Base-by-base conservation (phyloP, 2,329 filamentous ascomycete genomes). In the Claviceps sp. region DNA sequence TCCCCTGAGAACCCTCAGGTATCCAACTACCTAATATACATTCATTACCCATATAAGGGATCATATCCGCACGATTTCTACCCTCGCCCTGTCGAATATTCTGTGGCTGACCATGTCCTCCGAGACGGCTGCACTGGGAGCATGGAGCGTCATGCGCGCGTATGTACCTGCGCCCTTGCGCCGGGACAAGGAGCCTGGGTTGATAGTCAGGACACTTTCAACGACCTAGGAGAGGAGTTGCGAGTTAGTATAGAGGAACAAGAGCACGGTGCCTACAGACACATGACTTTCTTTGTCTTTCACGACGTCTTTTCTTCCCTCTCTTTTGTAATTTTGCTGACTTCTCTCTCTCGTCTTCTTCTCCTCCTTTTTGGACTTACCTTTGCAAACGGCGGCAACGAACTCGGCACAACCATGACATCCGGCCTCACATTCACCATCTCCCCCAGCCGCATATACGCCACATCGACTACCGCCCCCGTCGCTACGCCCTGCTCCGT, bases 391-490 rank as follows among this genome's bases (percentile, higher is more conserved):
- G 89, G 85, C 24, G 86, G 86, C 59, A 97, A 68, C 47, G 85
- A 78, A 62, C 88, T 95, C 1, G 93, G 91, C 47, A 86, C 73
- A 47, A 97, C 74, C 61, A 97, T 69, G 40, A 97, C 76, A 67
- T 98, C 93, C 0, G 90, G 93, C 50, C 83, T 74, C 2, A 89
- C 85, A 56, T 85, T 86, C 61, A 93, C 77, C 81, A 95, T 95
- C 68, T 97, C 93, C 18, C 88, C 89, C 18, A 97, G 70, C 69
- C 93, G 91, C 58, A 94, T 65, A 67, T 93, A 95, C 56, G 84
- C 84, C 20, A 87, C 71, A 66, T 98, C 93, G 50, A 97, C 65
- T 73, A 85, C 83, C 0, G 88, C 82, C 0, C 90, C 90, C 0
- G 85, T 82, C 4, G 79, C 81, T 40, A 79, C 60, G 1, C 77